A percentile compares a stretch with the other conserved stretches of the same genome.
Conservation (phyloP, 169 alveolate species). For the Toxoplasma gondii region DNA sequence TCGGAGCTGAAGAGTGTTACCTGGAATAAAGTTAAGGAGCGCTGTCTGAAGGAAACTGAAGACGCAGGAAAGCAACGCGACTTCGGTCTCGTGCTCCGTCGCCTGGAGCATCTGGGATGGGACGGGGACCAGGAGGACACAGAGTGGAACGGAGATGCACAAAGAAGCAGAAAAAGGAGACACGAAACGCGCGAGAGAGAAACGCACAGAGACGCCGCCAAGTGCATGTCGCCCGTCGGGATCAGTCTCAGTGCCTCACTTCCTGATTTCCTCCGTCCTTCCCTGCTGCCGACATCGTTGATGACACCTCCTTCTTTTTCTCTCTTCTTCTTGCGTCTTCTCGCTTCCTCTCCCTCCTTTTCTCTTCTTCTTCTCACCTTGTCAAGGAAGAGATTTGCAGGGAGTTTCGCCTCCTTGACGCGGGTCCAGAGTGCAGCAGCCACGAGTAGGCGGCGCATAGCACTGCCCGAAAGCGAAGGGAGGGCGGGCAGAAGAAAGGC, state of each 20-base stretch:
- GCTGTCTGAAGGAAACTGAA: not conserved
- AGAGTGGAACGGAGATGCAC: not conserved
- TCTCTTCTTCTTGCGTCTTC: no score
- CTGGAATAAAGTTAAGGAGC: constrained; percentile 2
- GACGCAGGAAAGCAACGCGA: not conserved
- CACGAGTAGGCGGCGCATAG: not conserved
- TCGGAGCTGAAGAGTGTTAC: not conserved
- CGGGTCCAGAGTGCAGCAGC: constrained; percentile 39
- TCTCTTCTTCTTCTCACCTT: not conserved
- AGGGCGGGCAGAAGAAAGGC: constrained; percentile 11
- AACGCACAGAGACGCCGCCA: no score
- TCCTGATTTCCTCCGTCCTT: no score
- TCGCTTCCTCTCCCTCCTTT: no score
- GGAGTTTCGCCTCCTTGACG: constrained; percentile 27
- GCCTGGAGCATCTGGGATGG: not conserved
- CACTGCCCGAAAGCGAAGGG: not conserved
- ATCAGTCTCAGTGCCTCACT: no score
- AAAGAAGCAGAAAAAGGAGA: not conserved
- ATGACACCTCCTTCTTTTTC: no score
- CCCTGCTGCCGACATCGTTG: no score
- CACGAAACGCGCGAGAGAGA: no score
- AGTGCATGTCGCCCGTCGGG: no score
- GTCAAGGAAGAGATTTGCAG: not conserved
- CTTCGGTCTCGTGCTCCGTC: not conserved
- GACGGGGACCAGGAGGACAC: not conserved